A percentile compares a stretch with the other conserved stretches of the same genome.
Conservation (phyloP, 2,329 filamentous ascomycete genomes). For the Cyphellophora europaea region DNA sequence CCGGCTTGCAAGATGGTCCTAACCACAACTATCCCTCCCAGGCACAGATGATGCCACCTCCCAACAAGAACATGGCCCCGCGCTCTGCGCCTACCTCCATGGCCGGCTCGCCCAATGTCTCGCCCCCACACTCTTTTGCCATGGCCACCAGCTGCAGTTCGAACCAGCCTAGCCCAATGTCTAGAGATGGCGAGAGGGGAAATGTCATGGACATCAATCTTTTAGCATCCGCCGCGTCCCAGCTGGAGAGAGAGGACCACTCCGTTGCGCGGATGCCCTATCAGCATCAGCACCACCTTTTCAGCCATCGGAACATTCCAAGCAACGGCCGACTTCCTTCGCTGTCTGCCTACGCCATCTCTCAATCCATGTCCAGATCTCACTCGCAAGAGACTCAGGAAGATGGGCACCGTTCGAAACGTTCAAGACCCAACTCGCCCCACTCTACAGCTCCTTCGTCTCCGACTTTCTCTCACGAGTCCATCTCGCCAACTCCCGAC, state of each 20-base stretch:
- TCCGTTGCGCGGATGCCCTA: constrained; percentile 26
- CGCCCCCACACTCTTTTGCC: constrained; percentile 79
- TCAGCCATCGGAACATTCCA: constrained; percentile 34
- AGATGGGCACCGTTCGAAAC: constrained; percentile 71
- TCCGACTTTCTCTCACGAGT: constrained; percentile 93
- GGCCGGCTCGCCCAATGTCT: constrained; percentile 87
- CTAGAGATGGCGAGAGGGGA: constrained; percentile 37
- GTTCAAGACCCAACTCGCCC: constrained; percentile 85
- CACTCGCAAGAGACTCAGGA: constrained; percentile 52
- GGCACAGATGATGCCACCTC: constrained; percentile 67
- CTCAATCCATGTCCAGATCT: constrained; percentile 80
- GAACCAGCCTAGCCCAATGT: constrained; percentile 42
- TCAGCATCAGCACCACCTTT: constrained; percentile 37
- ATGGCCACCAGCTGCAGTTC: constrained; percentile 41
- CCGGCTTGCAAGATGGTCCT: constrained; percentile 42
- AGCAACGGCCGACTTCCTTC: constrained; percentile 59
- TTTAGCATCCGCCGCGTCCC: constrained; percentile 59
- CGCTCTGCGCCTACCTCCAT: constrained; percentile 82
- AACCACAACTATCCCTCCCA: constrained; percentile 31
- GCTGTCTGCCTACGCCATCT: constrained; percentile 64
- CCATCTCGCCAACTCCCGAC: constrained; percentile 87
- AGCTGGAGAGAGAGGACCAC: constrained; percentile 55
- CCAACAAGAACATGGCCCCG: constrained; percentile 63
- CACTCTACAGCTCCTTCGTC: constrained; percentile 94
- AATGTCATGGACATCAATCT: constrained; percentile 56